phyloP scores from a whole-genome alignment of 2,329 filamentous ascomycete genomes.

The Fusarium musae region DNA sequence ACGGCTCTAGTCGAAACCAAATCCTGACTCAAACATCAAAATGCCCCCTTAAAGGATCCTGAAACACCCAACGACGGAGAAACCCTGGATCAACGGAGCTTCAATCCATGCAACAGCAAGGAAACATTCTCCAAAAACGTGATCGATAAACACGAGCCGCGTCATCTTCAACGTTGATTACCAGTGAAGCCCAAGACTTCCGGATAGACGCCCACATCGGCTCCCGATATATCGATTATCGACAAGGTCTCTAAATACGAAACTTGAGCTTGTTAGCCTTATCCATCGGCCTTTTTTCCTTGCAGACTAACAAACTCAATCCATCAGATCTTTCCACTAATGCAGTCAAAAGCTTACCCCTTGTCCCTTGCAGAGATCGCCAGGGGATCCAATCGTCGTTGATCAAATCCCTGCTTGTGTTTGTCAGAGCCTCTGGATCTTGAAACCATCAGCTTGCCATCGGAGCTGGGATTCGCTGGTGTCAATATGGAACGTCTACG shows the following conservation, averaged over 20 bases:
- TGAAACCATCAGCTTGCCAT: constrained; percentile 41
- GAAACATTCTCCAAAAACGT: constrained; percentile 37
- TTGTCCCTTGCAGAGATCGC: constrained; percentile 35
- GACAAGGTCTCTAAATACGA: constrained; percentile 30
- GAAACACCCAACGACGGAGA: constrained; percentile 41
- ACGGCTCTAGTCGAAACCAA: constrained; percentile 26
- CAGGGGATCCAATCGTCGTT: constrained; percentile 24
- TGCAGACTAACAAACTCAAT: constrained; percentile 1
- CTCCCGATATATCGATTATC: constrained; percentile 6
- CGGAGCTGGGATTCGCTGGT: constrained; percentile 26
- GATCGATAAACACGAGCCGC: constrained; percentile 37
- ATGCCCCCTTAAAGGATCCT: constrained; percentile 30
- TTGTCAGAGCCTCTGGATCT: constrained; percentile 28
- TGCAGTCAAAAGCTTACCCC: constrained; percentile 14
- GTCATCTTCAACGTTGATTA: constrained; percentile 32
- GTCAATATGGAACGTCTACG: constrained; percentile 29
- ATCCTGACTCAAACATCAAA: constrained; percentile 20
- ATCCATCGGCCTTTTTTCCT: constrained; percentile 21
- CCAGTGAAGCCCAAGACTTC: constrained; percentile 8
- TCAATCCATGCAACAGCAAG: constrained; percentile 19
- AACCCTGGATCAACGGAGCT: constrained; percentile 5
- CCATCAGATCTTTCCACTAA: constrained; percentile 42
- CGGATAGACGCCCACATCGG: constrained; percentile 2
- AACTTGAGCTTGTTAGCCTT: constrained; percentile 29
- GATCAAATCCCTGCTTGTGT: constrained; percentile 21